phyloP scores from a whole-genome alignment of 345 rosid genomes.

The Camelina neglecta region DNA sequence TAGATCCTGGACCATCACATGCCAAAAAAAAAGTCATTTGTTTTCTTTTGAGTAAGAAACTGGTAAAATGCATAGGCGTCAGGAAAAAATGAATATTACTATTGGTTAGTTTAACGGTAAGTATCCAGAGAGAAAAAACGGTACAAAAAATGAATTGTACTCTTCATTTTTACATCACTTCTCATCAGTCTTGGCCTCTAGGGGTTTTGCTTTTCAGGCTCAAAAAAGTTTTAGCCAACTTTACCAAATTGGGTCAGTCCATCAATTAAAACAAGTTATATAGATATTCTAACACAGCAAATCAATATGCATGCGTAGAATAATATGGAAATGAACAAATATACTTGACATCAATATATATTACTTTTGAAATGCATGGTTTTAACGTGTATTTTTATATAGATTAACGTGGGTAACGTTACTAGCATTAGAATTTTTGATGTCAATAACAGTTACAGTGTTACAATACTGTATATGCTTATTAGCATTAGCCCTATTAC shows the following conservation, averaged over 20 bases:
- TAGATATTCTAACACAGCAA: neutral
- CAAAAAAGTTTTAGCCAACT: neutral
- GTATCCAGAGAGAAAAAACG: neutral
- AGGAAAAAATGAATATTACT: neutral
- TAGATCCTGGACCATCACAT: constrained; percentile 4
- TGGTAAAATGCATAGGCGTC: neutral
- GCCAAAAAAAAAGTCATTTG: constrained; percentile 10
- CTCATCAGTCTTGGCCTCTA: neutral
- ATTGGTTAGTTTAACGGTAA: constrained; percentile 18
- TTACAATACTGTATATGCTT: too few species aligned
- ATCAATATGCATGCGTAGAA: neutral
- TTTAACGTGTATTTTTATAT: too few species aligned
- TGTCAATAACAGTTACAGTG: too few species aligned
- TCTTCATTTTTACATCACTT: constrained; percentile 5
- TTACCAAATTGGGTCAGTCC: constrained; percentile 27
- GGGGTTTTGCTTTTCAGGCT: neutral
- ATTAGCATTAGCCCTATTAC: neutral
- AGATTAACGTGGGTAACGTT: too few species aligned
- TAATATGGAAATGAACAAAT: neutral
- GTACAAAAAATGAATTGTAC: neutral
- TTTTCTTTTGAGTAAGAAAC: neutral
- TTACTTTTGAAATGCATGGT: too few species aligned
- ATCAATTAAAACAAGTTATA: neutral
- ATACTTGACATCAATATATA: too few species aligned
- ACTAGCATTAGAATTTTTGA: too few species aligned